phyloP scores from a whole-genome alignment of 805 yeast genomes.

The Wickerhamomyces strasburgensis region DNA sequence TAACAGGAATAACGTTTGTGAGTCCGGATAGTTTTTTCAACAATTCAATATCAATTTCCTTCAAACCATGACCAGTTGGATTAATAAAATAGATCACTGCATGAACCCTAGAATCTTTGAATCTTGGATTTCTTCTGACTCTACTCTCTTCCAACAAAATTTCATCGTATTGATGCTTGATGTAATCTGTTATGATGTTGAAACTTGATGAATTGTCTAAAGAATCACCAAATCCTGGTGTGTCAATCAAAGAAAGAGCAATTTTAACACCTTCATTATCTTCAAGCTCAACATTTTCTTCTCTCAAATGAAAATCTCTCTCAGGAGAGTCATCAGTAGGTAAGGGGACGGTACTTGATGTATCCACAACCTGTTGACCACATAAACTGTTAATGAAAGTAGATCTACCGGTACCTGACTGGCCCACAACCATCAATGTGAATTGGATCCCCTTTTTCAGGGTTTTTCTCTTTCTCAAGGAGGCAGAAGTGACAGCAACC shows the following conservation, averaged over 20 bases:
- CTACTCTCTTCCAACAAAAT: slow-evolving; percentile 75
- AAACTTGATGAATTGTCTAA: slow-evolving; percentile 65
- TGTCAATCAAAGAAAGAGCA: slow-evolving; percentile 68
- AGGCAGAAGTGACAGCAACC: slow-evolving; percentile 49
- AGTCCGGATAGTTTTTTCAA: slow-evolving; percentile 74
- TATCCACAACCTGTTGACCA: slow-evolving; percentile 79
- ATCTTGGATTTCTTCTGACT: slow-evolving; percentile 79
- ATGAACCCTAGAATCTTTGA: slow-evolving; percentile 80
- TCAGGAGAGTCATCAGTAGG: slow-evolving; percentile 48
- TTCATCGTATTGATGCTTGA: slow-evolving; percentile 80
- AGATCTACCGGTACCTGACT: slow-evolving; percentile 85
- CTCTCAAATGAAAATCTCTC: slow-evolving; percentile 59
- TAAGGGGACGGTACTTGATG: slow-evolving; percentile 51
- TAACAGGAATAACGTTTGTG: slow-evolving; percentile 81
- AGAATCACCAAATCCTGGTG: slow-evolving; percentile 79
- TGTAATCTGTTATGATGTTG: slow-evolving; percentile 66
- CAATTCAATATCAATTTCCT: slow-evolving; percentile 70
- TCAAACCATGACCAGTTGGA: slow-evolving; percentile 81
- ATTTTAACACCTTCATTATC: slow-evolving; percentile 84
- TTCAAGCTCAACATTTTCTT: slow-evolving; percentile 77
- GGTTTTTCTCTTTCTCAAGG: slow-evolving; percentile 68
- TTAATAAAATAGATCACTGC: slow-evolving; percentile 70
- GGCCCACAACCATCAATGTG: slow-evolving; percentile 83
- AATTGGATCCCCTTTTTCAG: slow-evolving; percentile 81
- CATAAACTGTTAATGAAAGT: slow-evolving; percentile 88